phyloP scores from a whole-genome alignment of 192 early-diverging fungal genomes.

The Backusella australiensis region DNA sequence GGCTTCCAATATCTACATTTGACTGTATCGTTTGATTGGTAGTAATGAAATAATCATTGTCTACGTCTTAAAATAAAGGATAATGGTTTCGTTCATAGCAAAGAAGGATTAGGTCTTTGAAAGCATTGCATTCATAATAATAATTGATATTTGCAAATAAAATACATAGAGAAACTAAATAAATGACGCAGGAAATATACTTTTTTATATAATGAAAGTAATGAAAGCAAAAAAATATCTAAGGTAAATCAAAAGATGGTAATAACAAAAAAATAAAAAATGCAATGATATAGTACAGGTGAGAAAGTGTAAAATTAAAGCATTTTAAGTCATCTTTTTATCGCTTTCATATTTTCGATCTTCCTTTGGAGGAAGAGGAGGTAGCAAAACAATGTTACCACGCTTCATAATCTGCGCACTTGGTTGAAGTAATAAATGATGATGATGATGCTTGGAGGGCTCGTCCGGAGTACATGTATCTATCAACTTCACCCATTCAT shows the following conservation, averaged over 20 bases:
- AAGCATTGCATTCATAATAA: too few species aligned
- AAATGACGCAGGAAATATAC: background rate
- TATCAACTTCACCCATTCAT: constrained; percentile 72
- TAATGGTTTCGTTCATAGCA: too few species aligned
- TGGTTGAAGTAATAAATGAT: constrained; percentile 28
- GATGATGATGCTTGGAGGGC: constrained; percentile 14
- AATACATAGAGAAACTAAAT: background rate
- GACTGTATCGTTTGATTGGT: too few species aligned
- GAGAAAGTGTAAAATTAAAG: background rate
- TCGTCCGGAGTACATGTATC: constrained; percentile 43
- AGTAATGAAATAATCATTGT: too few species aligned
- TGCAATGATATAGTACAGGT: background rate
- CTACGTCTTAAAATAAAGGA: too few species aligned
- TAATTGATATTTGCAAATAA: too few species aligned
- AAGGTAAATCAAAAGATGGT: background rate
- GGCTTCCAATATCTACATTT: too few species aligned
- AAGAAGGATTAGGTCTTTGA: too few species aligned
- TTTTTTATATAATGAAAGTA: background rate
- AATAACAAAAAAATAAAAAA: background rate
- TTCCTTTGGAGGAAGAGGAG: background rate
- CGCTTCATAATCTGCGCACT: constrained; percentile 9
- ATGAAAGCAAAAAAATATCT: background rate
- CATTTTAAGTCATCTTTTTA: background rate
- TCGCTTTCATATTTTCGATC: background rate
- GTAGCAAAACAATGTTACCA: constrained; percentile 20